These are phyloP conservation scores for Xylaria intraflava DNA, from an alignment of 495 filamentous ascomycete species.

Conservation along the genomic window DNA sequence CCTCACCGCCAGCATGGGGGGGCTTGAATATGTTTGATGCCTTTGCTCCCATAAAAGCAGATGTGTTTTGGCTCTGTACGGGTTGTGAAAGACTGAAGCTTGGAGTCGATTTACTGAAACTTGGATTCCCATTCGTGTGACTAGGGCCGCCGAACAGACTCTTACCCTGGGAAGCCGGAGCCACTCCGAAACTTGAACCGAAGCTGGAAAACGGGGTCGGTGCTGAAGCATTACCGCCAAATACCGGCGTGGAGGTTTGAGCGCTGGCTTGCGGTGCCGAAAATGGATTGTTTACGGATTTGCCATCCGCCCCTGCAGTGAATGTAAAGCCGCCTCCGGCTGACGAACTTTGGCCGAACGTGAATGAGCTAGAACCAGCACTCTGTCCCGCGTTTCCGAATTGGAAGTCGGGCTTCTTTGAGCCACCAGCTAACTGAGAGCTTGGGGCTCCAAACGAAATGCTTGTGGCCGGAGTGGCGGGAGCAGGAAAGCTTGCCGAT, in stretches of 20 bases:
- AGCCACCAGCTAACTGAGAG: slow-evolving; percentile 11
- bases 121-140: slow-evolving; percentile 16
- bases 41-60: slow-evolving; percentile 17
- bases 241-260: slow-evolving; percentile 11
- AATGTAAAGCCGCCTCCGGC: slow-evolving; percentile 34
- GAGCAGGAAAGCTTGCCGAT: slow-evolving; percentile 14
- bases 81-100: slow-evolving; percentile 23
- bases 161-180: slow-evolving; percentile 16
- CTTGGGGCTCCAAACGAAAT: slow-evolving; percentile 6
- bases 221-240: slow-evolving; percentile 17
- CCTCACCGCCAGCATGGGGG: slow-evolving; percentile 33
- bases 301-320: slow-evolving; percentile 24
- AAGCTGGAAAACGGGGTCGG: slow-evolving; percentile 30
- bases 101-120: slow-evolving; percentile 21
- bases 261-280: slow-evolving; percentile 16
- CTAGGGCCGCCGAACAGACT: slow-evolving; percentile 14
- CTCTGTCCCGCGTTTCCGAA: slow-evolving; percentile 15
- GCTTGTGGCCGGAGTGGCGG: not conserved
- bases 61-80: slow-evolving; percentile 11
- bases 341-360: slow-evolving; percentile 19
- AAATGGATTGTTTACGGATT: slow-evolving; percentile 38
- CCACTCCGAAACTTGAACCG: slow-evolving; percentile 26
- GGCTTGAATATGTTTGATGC: slow-evolving; percentile 12
- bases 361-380: slow-evolving; percentile 13
- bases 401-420: slow-evolving; percentile 18